Conservation (phyloP, 2,329 filamentous ascomycete genomes). For the Elsinoe fawcettii region DNA sequence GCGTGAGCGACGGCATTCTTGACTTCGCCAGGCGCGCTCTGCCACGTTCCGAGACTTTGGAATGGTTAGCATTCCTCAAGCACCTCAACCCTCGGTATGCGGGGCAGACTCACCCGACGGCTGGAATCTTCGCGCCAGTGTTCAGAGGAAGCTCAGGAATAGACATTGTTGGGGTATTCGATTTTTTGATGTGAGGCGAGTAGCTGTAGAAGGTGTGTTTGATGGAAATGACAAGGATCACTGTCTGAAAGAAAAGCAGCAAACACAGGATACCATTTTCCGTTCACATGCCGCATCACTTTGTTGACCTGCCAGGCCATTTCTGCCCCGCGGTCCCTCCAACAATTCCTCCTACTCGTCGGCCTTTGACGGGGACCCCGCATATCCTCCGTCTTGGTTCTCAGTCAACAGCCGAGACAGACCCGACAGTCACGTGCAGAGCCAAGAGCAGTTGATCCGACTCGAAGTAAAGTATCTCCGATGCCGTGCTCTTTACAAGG, state of each 20-base stretch:
- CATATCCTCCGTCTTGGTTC: slow-evolving; percentile 10
- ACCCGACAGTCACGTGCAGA: not conserved
- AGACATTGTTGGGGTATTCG: slow-evolving; percentile 21
- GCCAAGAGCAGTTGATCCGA: not conserved
- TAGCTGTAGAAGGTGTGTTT: not conserved
- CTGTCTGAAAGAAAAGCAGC: not conserved
- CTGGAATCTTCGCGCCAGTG: slow-evolving; percentile 33
- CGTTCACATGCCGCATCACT: not conserved
- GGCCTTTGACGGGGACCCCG: slow-evolving; percentile 7
- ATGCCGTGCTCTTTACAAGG: not conserved
- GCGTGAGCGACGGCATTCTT: slow-evolving; percentile 42
- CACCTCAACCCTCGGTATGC: not conserved
- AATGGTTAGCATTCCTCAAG: slow-evolving; percentile 4
- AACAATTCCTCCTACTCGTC: slow-evolving; percentile 11
- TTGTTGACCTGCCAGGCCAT: slow-evolving; percentile 8
- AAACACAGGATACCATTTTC: not conserved
- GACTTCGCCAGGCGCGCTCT: slow-evolving; percentile 37
- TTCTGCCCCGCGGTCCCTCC: not conserved
- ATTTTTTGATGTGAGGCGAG: not conserved
- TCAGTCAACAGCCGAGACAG: slow-evolving; percentile 16
- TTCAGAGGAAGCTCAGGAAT: slow-evolving; percentile 30
- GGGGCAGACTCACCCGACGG: slow-evolving; percentile 24
- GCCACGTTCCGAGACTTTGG: slow-evolving; percentile 31
- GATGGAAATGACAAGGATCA: not conserved
- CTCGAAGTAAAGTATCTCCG: not conserved